These are phyloP conservation scores for Oryza meyeriana DNA, from an alignment of 176 grass and related monocot species.

Conservation along the genomic window DNA sequence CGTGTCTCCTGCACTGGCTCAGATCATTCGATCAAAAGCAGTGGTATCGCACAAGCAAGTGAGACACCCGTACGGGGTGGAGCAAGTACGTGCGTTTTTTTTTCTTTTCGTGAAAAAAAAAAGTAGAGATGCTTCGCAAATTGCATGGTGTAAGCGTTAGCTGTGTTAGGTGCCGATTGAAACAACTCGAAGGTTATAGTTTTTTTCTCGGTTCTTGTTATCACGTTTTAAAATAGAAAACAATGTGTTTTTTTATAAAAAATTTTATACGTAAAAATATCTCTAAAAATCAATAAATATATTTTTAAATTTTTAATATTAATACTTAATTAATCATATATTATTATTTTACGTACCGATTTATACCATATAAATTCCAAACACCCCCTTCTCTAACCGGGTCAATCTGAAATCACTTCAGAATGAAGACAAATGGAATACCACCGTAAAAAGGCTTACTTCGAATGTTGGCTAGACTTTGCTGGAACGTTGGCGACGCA, in stretches of 20 bases:
- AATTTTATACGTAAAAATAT: too few relatives aligned
- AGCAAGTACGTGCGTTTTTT: neutral
- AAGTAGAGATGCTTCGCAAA: neutral
- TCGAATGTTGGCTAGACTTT: slow-evolving; percentile 43
- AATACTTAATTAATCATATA: too few relatives aligned
- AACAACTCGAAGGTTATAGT: too few relatives aligned
- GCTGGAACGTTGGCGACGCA: slow-evolving; percentile 44
- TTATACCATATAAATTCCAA: too few relatives aligned
- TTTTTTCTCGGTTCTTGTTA: too few relatives aligned
- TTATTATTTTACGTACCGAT: too few relatives aligned
- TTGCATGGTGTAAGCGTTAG: neutral
- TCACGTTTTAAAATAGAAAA: too few relatives aligned
- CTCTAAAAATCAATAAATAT: too few relatives aligned
- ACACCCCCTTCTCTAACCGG: too few relatives aligned
- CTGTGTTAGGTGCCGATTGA: too few relatives aligned
- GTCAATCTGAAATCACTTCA: slow-evolving; percentile 14
- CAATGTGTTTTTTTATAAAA: too few relatives aligned
- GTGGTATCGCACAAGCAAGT: neutral
- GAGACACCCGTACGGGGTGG: neutral
- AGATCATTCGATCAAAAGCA: neutral
- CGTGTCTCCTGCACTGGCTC: neutral
- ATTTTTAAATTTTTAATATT: too few relatives aligned
- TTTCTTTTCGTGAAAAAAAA: neutral
- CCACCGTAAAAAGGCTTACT: slow-evolving; percentile 38
- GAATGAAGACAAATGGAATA: neutral